These are phyloP conservation scores for Wickerhamomyces canadensis DNA, from an alignment of 805 yeast species.

Conservation along the genomic window DNA sequence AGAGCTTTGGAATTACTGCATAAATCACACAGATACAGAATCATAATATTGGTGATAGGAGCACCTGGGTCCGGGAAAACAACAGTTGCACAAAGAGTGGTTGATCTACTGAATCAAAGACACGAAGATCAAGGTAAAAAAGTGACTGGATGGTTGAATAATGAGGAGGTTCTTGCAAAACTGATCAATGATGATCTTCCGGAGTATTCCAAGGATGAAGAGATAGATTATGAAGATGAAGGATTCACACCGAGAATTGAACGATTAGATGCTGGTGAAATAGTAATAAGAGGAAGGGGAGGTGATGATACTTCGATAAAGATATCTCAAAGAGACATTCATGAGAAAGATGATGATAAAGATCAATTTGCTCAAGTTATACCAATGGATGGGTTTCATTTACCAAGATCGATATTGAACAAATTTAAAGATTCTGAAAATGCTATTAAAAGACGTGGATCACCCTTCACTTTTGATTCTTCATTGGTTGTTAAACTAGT, in stretches of 20 bases:
- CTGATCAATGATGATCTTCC: conserved; percentile 8
- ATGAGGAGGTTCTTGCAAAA: conserved; percentile 3
- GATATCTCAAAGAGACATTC: too few relatives aligned
- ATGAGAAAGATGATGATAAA: neutral
- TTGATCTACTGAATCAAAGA: conserved; percentile 32
- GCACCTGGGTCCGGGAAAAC: conserved; percentile 86
- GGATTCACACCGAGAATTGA: conserved; percentile 12
- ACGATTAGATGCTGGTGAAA: conserved; percentile 1
- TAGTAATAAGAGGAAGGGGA: conserved; percentile 21
- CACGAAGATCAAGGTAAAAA: conserved; percentile 14
- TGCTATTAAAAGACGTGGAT: conserved; percentile 69
- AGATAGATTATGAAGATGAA: conserved; percentile 17
- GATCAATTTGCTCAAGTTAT: conserved; percentile 37
- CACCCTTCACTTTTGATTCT: conserved; percentile 79
- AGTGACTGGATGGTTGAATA: neutral
- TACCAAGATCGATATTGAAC: conserved; percentile 44
- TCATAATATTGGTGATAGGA: conserved; percentile 61
- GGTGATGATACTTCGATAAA: conserved; percentile 21
- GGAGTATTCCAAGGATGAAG: conserved; percentile 1
- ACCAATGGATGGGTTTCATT: conserved; percentile 77
- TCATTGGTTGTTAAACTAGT: conserved; percentile 10
- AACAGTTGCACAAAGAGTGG: conserved; percentile 50
- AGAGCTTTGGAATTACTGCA: conserved; percentile 26
- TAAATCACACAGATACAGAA: conserved; percentile 33
- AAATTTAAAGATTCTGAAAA: conserved; percentile 46